Base-by-base conservation (phyloP, 192 early-diverging fungal species). In the Backusella tuberculispora region DNA sequence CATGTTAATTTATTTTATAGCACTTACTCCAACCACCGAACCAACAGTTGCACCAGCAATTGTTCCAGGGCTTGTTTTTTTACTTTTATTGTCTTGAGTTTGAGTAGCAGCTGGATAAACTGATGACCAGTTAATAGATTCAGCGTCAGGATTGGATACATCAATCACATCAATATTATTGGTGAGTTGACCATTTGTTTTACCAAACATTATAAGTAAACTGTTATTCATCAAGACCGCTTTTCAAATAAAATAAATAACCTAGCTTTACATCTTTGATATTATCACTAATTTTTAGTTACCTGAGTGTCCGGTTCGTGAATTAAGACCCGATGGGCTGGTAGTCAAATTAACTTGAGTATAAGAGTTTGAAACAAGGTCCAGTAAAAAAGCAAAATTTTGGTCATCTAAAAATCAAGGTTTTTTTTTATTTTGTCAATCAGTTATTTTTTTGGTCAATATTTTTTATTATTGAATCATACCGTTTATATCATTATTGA, bases 1-100 rank as follows among this genome's bases (percentile, higher is more conserved):
- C 21, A 5, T 19, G 12, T 60, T 6, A 60, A 60, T 60, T 24
- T 60, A 60, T 26, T 24, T 24, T 26, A 24, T 60, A 60, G 53
- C 10, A 60, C 53, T 60, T 60, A 60, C 53, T 24, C 53, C 53
- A 60, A 26, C 53, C 4, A 60, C 12, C 1, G 53, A 60, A 26
- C 53, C 53, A 4, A 60, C 53, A 12, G 53, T 60, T 26, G 53
- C 53, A 60, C 53, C 53, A 24, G 53, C 53, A 60, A 60, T 60
- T 0, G 53, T 60, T 19, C 53, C 53, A 26, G 53, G 21, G 10
- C 53, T 60, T 24, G 53, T 26, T 24, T 60, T 43, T 6, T 6
- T 60, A 26, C 21, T 5, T 60, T 10, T 24, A 24, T 12, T 5
- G 3, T 10, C 0, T 12, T 9, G 12, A n/a, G 21, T 60, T 24